phyloP scores from a whole-genome alignment of 306 rosid species.

The Trifolium fragiferum region DNA sequence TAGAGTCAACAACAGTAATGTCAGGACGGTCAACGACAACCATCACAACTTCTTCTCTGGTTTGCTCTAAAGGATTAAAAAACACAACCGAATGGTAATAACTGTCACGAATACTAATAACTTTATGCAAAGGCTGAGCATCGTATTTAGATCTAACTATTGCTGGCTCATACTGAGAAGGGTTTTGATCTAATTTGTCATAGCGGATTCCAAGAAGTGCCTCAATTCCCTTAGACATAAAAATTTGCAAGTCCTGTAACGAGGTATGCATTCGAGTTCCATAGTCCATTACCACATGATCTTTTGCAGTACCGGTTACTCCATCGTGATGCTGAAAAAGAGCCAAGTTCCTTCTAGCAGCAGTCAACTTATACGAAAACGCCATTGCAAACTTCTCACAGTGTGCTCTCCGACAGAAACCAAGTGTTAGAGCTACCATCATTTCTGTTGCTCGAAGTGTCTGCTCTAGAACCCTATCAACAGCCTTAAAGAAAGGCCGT shows the following conservation, averaged over 20 bases:
- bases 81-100: conserved; percentile 66
- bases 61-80: conserved; percentile 85
- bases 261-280: conserved; percentile 95
- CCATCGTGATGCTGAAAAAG: conserved; percentile 99
- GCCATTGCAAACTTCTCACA: conserved; percentile 83
- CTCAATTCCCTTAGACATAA: conserved; percentile 90
- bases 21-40: conserved; percentile 76
- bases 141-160: conserved; percentile 87
- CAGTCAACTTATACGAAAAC: conserved; percentile 88
- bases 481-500: conserved; percentile 97
- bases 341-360: conserved; percentile 97
- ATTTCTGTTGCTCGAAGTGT: conserved; percentile 93
- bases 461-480: conserved; percentile 93
- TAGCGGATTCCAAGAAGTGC: conserved; percentile 81
- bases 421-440: conserved; percentile 80
- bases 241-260: conserved; percentile 86
- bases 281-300: conserved; percentile 88
- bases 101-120: conserved; percentile 64
- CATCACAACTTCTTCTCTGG: conserved; percentile 91
- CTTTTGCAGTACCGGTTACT: conserved; percentile 98
- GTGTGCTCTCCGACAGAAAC: conserved; percentile 75
- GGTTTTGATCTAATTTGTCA: conserved; percentile 76
- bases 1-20: conserved; percentile 73
- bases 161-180: conserved; percentile 79
- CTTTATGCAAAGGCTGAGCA: conserved; percentile 84